A percentile compares a stretch with the other conserved stretches of the same genome.
Conservation (phyloP, 2,329 filamentous ascomycete genomes). For the Plectosphaerella plurivora region DNA sequence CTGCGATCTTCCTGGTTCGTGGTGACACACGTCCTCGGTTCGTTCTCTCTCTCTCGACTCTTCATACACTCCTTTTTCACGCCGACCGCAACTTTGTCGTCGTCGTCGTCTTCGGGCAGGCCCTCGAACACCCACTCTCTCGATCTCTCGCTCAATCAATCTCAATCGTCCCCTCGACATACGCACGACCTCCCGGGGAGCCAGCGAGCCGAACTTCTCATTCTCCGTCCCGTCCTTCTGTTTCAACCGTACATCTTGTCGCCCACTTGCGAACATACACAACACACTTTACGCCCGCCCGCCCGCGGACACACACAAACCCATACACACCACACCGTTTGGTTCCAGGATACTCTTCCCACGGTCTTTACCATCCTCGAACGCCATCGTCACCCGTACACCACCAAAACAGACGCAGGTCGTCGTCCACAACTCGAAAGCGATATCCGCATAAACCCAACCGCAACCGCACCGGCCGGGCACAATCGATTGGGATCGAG, state of each 20-base stretch:
- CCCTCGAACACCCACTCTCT: background rate
- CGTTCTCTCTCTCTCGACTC: constrained; percentile 1
- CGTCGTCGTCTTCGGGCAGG: background rate
- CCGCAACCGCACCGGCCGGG: background rate
- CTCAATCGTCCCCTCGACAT: too few species aligned
- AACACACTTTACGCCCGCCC: too few species aligned
- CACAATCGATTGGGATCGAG: background rate
- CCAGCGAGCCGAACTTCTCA: too few species aligned
- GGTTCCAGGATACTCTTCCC: background rate
- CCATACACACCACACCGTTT: too few species aligned
- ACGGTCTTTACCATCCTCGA: constrained; percentile 10
- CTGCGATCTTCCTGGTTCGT: background rate
- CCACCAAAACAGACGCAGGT: constrained; percentile 26
- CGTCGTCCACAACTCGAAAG: constrained; percentile 19
- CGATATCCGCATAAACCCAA: background rate
- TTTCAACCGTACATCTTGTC: too few species aligned
- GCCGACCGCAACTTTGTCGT: background rate
- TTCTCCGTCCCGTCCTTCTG: too few species aligned
- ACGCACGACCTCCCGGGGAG: too few species aligned
- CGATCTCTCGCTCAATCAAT: too few species aligned
- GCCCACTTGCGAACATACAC: too few species aligned
- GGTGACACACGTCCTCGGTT: background rate
- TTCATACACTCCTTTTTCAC: background rate
- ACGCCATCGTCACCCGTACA: constrained; percentile 3
- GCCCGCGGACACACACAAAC: too few species aligned